Conservation (phyloP, 192 early-diverging fungal genomes). For the Coemansia sp. region DNA sequence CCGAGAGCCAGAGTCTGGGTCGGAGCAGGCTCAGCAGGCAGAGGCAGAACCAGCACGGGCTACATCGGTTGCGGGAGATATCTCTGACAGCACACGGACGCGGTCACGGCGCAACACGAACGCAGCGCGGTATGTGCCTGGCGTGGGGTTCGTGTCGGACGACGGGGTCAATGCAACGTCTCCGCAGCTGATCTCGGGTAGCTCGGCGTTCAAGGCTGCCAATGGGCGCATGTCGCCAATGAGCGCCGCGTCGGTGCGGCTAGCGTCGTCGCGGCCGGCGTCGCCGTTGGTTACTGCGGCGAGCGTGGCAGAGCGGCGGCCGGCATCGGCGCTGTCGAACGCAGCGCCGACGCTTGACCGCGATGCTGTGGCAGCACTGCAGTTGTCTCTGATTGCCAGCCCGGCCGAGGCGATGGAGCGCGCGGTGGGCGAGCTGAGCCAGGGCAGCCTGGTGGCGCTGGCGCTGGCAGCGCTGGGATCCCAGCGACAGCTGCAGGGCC, state of each 20-base stretch:
- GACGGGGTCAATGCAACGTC: constrained; percentile 39
- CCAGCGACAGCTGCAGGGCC: constrained; percentile 4
- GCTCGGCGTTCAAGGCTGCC: background rate
- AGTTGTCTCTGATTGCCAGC: constrained; percentile 1
- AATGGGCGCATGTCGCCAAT: constrained; percentile 34
- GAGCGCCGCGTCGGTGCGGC: constrained; percentile 19
- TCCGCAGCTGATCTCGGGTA: constrained; percentile 21
- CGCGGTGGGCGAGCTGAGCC: constrained; percentile 5
- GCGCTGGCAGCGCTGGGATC: constrained; percentile 13
- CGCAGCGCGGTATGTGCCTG: constrained; percentile 43
- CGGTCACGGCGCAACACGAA: constrained; percentile 35
- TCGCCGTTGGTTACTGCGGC: constrained; percentile 15
- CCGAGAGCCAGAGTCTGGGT: background rate
- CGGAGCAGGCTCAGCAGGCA: background rate
- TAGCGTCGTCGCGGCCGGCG: constrained; percentile 24
- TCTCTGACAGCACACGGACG: background rate
- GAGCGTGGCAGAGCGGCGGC: background rate
- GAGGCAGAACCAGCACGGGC: too few relatives aligned
- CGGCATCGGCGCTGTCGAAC: background rate
- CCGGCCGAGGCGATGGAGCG: constrained; percentile 21
- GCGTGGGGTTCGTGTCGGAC: constrained; percentile 42
- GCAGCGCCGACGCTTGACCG: constrained; percentile 7
- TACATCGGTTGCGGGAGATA: background rate
- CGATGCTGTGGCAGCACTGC: constrained; percentile 14
- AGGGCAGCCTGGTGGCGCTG: constrained; percentile 18